phyloP scores from a whole-genome alignment of 257 asterid species.

The Solanum virginianum region DNA sequence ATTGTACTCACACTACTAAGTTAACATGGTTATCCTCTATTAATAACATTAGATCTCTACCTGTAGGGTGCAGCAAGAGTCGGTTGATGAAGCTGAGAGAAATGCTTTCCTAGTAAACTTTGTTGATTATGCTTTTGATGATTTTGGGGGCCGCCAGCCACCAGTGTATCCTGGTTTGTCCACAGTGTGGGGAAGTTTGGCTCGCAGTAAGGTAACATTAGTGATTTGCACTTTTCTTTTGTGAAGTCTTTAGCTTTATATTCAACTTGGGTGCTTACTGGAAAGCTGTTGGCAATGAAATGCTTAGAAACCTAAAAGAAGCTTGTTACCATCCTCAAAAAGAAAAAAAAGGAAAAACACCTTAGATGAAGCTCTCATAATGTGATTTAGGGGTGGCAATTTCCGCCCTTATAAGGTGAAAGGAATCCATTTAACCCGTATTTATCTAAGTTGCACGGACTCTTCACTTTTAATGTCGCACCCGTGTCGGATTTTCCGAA shows the following conservation, averaged over 20 bases:
- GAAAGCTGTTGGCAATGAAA: neutral
- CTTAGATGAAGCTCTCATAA: neutral
- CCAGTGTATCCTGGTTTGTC: conserved; percentile 98
- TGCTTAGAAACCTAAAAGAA: neutral
- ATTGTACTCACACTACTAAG: neutral
- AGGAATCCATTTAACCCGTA: no score
- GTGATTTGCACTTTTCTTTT: neutral
- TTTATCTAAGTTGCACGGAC: no score
- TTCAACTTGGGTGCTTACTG: neutral
- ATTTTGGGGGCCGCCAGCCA: conserved; percentile 98
- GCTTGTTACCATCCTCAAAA: neutral
- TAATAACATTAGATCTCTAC: neutral
- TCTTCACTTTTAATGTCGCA: no score
- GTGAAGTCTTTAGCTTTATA: neutral
- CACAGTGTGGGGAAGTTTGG: conserved; percentile 99
- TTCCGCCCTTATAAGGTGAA: no score
- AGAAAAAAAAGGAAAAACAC: neutral
- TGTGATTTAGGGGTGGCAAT: neutral
- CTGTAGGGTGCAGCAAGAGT: conserved; percentile 91
- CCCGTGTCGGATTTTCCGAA: no score
- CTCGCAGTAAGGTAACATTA: conserved; percentile 88
- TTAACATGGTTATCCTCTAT: neutral
- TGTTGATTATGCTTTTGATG: conserved; percentile 92
- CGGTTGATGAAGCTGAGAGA: conserved; percentile 96
- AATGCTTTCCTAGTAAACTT: conserved; percentile 84